Conservation (phyloP, 2,329 filamentous ascomycete genomes). For the Aspergillus brunneoviolaceus region DNA sequence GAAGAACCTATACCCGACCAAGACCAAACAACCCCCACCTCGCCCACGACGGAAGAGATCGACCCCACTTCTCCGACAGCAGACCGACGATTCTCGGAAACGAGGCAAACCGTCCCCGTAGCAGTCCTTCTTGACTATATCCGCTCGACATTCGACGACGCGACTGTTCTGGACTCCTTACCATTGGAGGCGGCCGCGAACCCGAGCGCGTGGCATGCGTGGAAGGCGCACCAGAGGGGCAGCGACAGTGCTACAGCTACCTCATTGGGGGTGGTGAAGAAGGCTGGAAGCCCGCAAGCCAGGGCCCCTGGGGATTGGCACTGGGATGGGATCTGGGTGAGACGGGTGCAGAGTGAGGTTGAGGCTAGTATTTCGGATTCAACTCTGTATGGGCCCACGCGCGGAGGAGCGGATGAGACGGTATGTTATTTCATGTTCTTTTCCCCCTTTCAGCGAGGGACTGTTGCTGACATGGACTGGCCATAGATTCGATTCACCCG, state of each 20-base stretch:
- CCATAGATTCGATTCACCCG: constrained; percentile 42
- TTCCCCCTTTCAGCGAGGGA: neutral
- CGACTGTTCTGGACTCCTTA: constrained; percentile 72
- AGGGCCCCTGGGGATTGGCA: constrained; percentile 84
- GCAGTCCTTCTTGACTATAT: constrained; percentile 78
- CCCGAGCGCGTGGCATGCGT: constrained; percentile 89
- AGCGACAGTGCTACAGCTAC: constrained; percentile 11
- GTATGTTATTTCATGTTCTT: constrained; percentile 45
- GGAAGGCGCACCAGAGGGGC: constrained; percentile 68
- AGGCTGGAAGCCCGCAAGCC: constrained; percentile 44
- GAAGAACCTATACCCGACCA: neutral
- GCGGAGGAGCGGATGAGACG: constrained; percentile 64
- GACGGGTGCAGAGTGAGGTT: constrained; percentile 77
- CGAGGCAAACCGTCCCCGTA: constrained; percentile 52
- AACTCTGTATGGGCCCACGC: constrained; percentile 69
- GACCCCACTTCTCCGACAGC: constrained; percentile 4
- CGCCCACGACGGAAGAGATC: neutral
- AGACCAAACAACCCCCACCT: neutral
- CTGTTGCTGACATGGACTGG: constrained; percentile 10
- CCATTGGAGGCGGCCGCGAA: constrained; percentile 83
- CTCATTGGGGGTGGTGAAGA: constrained; percentile 33
- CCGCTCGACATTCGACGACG: constrained; percentile 76
- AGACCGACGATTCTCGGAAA: constrained; percentile 18
- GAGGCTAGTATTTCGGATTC: constrained; percentile 74
- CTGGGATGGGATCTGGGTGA: constrained; percentile 96